Percentiles rank a stretch among this genome's conserved stretches.
Conservation (phyloP, 192 early-diverging fungal species). For the Rhizophlyctis rosea region DNA sequence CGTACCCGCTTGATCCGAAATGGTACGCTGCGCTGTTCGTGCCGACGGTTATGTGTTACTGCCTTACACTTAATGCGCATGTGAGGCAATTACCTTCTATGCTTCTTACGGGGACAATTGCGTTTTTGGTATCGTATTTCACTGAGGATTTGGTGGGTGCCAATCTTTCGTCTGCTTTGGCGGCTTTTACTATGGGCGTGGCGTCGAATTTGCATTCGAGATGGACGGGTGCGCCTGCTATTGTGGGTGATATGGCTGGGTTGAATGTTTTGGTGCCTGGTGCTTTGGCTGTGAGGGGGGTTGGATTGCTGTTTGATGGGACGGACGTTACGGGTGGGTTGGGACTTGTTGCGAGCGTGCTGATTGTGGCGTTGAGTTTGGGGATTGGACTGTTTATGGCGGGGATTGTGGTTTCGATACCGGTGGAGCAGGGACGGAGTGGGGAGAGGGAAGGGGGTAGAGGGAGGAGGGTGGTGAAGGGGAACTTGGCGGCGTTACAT, state of each 20-base stretch:
- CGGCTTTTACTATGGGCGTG: slow-evolving; percentile 27
- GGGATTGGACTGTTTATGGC: slow-evolving; percentile 36
- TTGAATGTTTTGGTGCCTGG: slow-evolving; percentile 33
- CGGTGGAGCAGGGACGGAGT: neutral
- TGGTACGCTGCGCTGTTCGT: slow-evolving; percentile 24
- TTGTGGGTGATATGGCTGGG: slow-evolving; percentile 29
- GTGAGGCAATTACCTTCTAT: slow-evolving; percentile 33
- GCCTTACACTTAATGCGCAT: slow-evolving; percentile 32
- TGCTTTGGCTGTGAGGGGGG: slow-evolving; percentile 25
- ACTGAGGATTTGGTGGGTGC: slow-evolving; percentile 10
- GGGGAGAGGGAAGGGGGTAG: too few species aligned
- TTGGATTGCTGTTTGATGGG: slow-evolving; percentile 16
- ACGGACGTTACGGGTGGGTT: slow-evolving; percentile 21
- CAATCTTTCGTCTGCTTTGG: slow-evolving; percentile 20
- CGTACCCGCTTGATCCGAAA: neutral
- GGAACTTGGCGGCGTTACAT: neutral
- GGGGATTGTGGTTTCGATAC: slow-evolving; percentile 20
- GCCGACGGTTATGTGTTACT: slow-evolving; percentile 22
- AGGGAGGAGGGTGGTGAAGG: neutral
- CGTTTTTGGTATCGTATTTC: slow-evolving; percentile 7
- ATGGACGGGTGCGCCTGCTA: slow-evolving; percentile 23
- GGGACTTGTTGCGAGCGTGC: slow-evolving; percentile 17
- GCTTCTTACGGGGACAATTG: slow-evolving; percentile 22
- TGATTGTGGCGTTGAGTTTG: slow-evolving; percentile 23
- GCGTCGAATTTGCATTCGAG: slow-evolving; percentile 25